Conservation (phyloP, 2,329 filamentous ascomycete species). For the Cladophialophora immunda region DNA sequence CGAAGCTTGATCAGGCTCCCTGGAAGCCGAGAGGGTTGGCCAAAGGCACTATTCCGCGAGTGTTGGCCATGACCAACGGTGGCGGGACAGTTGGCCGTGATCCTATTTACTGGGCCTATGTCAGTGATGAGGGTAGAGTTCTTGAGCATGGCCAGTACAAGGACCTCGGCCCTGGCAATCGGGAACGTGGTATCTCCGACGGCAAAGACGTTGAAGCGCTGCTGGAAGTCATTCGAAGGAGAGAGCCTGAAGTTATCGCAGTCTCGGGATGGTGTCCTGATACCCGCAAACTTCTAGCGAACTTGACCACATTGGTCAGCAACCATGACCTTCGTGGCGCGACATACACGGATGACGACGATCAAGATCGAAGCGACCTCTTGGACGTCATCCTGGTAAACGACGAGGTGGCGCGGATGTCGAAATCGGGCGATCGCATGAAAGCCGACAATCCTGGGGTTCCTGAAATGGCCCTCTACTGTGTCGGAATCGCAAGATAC, state of each 20-base stretch:
- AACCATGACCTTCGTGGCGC: slow-evolving; percentile 80
- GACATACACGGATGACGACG: slow-evolving; percentile 84
- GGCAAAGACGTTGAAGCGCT: slow-evolving; percentile 74
- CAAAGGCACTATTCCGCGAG: slow-evolving; percentile 84
- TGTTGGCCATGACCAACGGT: slow-evolving; percentile 87
- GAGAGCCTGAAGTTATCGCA: slow-evolving; percentile 88
- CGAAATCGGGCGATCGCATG: slow-evolving; percentile 87
- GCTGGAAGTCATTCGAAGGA: slow-evolving; percentile 78
- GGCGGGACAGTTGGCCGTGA: slow-evolving; percentile 77
- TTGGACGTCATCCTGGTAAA: slow-evolving; percentile 92
- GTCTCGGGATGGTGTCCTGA: slow-evolving; percentile 90
- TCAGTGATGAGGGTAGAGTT: slow-evolving; percentile 90
- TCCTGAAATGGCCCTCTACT: slow-evolving; percentile 82
- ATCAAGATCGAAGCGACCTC: slow-evolving; percentile 77
- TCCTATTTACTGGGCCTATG: slow-evolving; percentile 87
- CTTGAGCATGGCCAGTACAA: slow-evolving; percentile 87
- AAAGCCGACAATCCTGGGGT: slow-evolving; percentile 81
- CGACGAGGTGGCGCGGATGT: slow-evolving; percentile 95
- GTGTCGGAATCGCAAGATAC: slow-evolving; percentile 86
- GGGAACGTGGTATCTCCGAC: slow-evolving; percentile 73
- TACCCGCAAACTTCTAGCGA: slow-evolving; percentile 81
- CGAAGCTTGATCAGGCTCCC: slow-evolving; percentile 91
- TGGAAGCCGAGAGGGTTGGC: slow-evolving; percentile 95
- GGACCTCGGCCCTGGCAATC: slow-evolving; percentile 73
- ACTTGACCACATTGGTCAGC: slow-evolving; percentile 79